A percentile compares a stretch with the other conserved stretches of the same genome.
Evolutionary conservation across 1,284 basidiomycete species (phyloP).

Genomic region (Apiotrichum siamense): DNA sequence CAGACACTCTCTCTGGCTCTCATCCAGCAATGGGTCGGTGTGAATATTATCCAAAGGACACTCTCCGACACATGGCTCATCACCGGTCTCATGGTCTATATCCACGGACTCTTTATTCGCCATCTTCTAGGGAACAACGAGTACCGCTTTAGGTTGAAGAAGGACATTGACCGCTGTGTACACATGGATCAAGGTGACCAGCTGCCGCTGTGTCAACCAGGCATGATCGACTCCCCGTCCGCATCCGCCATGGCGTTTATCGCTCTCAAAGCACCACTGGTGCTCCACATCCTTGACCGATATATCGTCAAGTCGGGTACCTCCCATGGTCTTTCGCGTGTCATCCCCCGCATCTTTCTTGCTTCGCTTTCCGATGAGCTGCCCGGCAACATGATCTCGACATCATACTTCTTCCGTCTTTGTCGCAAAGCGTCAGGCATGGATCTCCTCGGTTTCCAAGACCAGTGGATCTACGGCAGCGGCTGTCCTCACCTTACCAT

Average conservation of each 20-base stretch:
- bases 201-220: conserved; percentile 90
- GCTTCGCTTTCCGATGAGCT: conserved; percentile 91
- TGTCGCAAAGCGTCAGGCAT: conserved; percentile 91
- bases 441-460: conserved; percentile 82
- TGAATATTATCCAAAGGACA: conserved; percentile 92
- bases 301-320: conserved; percentile 91
- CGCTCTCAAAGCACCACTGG: conserved; percentile 90
- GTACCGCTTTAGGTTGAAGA: conserved; percentile 89
- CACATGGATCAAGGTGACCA: conserved; percentile 81
- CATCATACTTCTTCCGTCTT: conserved; percentile 80
- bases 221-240: conserved; percentile 72
- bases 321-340: conserved; percentile 85
- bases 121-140: conserved; percentile 94
- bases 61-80: conserved; percentile 95
- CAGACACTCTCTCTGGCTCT: conserved; percentile 80
- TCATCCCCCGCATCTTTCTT: conserved; percentile 90
- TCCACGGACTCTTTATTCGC: conserved; percentile 80
- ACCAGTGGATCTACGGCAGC: conserved; percentile 98
- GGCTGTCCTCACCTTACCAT: conserved; percentile 91
- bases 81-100: conserved; percentile 85
- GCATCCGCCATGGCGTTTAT: conserved; percentile 72
- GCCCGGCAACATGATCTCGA: conserved; percentile 76
- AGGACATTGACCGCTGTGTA: conserved; percentile 91
- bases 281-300: conserved; percentile 91
- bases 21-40: conserved; percentile 93